These are phyloP conservation scores for Auriculariales sp. DNA, from an alignment of 768 basidiomycete genomes.

Conservation along the genomic window DNA sequence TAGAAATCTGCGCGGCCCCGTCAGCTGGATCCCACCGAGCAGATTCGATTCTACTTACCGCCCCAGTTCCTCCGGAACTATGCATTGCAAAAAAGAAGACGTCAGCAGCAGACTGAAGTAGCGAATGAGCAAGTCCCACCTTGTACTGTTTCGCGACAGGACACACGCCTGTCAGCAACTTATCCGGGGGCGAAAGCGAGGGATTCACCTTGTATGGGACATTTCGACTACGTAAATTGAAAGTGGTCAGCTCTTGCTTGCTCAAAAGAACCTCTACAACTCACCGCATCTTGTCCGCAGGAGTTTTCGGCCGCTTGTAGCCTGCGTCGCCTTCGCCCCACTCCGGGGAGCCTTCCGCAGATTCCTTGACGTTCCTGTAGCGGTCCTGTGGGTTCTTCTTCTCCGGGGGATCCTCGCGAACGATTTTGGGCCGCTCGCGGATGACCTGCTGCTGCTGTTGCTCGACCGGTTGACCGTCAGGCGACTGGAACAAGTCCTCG, in stretches of 20 bases:
- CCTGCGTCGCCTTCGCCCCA: constrained; percentile 63
- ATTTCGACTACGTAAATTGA: constrained; percentile 38
- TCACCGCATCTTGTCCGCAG: constrained; percentile 63
- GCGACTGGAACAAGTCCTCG: constrained; percentile 13
- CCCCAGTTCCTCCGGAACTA: no score
- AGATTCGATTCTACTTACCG: no score
- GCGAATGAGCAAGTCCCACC: no score
- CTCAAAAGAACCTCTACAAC: constrained; percentile 9
- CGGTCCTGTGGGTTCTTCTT: constrained; percentile 52
- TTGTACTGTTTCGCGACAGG: no score
- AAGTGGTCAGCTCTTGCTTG: background rate
- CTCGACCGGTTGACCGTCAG: constrained; percentile 10
- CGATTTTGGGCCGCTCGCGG: constrained; percentile 30
- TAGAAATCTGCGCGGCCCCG: no score
- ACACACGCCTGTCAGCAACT: no score
- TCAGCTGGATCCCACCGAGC: no score
- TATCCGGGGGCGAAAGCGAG: background rate
- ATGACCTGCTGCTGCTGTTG: constrained; percentile 14
- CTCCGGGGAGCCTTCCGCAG: constrained; percentile 34
- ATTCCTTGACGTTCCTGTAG: constrained; percentile 40
- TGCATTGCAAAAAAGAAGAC: no score
- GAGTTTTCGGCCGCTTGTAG: constrained; percentile 56
- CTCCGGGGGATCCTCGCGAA: constrained; percentile 46
- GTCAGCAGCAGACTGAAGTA: no score
- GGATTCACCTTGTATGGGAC: constrained; percentile 71